Conservation (phyloP, 495 filamentous ascomycete genomes). For the Chaetomium fimeti region DNA sequence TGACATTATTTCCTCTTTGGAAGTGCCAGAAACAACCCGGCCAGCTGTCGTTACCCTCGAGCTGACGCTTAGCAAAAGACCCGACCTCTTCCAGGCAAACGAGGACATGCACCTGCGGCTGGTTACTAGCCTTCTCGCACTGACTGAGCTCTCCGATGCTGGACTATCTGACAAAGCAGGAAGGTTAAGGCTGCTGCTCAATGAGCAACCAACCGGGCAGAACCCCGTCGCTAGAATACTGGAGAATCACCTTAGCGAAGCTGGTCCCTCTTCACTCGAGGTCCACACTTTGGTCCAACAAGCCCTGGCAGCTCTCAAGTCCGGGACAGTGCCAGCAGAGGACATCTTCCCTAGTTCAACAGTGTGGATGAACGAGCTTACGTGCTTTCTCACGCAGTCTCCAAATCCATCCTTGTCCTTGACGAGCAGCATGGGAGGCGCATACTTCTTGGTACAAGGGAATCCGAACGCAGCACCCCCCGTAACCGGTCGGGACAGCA, state of each 20-base stretch:
- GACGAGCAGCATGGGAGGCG: conserved; percentile 67
- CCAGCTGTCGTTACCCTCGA: conserved; percentile 41
- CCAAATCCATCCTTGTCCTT: conserved; percentile 66
- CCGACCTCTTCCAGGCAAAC: conserved; percentile 37
- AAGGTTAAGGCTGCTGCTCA: conserved; percentile 35
- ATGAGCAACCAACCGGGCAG: conserved; percentile 32
- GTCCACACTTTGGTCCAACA: conserved; percentile 49
- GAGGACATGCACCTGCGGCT: conserved; percentile 41
- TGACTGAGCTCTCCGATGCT: conserved; percentile 45
- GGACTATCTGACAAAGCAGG: conserved; percentile 34
- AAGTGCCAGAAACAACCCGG: conserved; percentile 14
- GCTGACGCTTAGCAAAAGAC: conserved; percentile 38
- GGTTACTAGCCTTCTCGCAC: conserved; percentile 44
- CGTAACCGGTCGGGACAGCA: conserved; percentile 53
- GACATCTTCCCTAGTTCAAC: conserved; percentile 45
- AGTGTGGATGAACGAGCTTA: conserved; percentile 50
- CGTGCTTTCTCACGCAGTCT: conserved; percentile 54
- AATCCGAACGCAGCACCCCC: conserved; percentile 28
- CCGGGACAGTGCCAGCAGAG: conserved; percentile 26
- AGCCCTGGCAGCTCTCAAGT: conserved; percentile 32
- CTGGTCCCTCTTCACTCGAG: conserved; percentile 42
- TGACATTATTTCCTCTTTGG: conserved; percentile 33
- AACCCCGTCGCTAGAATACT: conserved; percentile 41
- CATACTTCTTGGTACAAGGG: conserved; percentile 61
- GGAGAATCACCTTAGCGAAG: conserved; percentile 44